phyloP scores from a whole-genome alignment of 2,329 filamentous ascomycete species.

The Curvularia hawaiiensis region DNA sequence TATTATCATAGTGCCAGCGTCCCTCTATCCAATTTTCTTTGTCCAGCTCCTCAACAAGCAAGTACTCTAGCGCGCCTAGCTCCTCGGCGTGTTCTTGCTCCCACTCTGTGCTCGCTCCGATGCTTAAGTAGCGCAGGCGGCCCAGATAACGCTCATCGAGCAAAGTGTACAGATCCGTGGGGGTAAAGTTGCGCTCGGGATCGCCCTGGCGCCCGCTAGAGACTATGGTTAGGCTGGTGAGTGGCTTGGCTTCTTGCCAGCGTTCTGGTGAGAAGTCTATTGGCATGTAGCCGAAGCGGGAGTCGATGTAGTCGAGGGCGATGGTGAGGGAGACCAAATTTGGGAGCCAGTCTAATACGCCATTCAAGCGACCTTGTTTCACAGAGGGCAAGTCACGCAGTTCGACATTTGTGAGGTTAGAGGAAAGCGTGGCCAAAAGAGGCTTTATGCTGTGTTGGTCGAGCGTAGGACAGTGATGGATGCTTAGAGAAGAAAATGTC shows the following conservation, averaged over 20 bases:
- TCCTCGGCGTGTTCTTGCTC: constrained; percentile 39
- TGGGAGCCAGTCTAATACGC: constrained; percentile 49
- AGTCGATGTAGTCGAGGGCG: constrained; percentile 54
- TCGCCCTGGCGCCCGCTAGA: constrained; percentile 44
- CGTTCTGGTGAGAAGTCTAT: constrained; percentile 11
- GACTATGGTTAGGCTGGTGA: constrained; percentile 49
- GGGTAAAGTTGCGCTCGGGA: constrained; percentile 46
- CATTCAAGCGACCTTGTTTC: constrained; percentile 47
- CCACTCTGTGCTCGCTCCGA: constrained; percentile 51
- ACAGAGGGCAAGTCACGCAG: constrained; percentile 51
- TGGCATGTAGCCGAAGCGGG: constrained; percentile 44
- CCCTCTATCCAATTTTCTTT: constrained; percentile 45
- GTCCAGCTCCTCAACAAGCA: constrained; percentile 46
- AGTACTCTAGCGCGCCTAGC: constrained; percentile 47
- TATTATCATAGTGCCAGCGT: constrained; percentile 42
- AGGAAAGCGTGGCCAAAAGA: constrained; percentile 44
- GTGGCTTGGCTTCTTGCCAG: constrained; percentile 37
- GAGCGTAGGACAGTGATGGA: constrained; percentile 52
- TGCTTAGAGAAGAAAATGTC: constrained; percentile 33
- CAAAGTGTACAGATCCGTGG: constrained; percentile 50
- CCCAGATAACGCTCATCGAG: constrained; percentile 51
- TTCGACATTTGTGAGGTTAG: constrained; percentile 44
- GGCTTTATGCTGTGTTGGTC: constrained; percentile 43
- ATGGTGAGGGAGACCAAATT: constrained; percentile 49
- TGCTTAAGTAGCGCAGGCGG: constrained; percentile 44